A percentile compares a stretch with the other conserved stretches of the same genome.
Conservation (phyloP, 345 rosid species). For the Noccaea caerulescens region DNA sequence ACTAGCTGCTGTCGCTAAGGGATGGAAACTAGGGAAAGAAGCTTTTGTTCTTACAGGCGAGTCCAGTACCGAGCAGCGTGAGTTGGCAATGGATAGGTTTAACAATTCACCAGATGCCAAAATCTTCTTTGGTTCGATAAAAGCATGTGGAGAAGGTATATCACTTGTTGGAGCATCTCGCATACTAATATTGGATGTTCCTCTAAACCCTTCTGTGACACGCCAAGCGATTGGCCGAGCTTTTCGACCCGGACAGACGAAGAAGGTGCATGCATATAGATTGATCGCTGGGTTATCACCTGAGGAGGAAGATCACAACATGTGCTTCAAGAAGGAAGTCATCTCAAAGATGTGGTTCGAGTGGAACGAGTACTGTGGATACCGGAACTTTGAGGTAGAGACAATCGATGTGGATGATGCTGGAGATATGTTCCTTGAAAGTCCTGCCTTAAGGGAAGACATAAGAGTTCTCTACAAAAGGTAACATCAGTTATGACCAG, state of each 20-base stretch:
- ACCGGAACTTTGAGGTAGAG: slow-evolving; percentile 63
- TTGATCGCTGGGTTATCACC: slow-evolving; percentile 83
- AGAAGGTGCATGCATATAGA: slow-evolving; percentile 82
- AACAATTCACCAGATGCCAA: slow-evolving; percentile 77
- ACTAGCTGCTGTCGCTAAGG: slow-evolving; percentile 53
- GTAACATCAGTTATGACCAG: slow-evolving; percentile 44
- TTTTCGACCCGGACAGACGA: slow-evolving; percentile 86
- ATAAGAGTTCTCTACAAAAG: slow-evolving; percentile 68
- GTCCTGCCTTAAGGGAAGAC: slow-evolving; percentile 61
- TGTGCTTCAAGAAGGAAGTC: slow-evolving; percentile 84
- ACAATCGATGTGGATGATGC: slow-evolving; percentile 59
- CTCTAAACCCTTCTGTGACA: slow-evolving; percentile 93
- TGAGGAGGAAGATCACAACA: slow-evolving; percentile 76
- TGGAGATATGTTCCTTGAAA: slow-evolving; percentile 70
- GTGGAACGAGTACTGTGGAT: slow-evolving; percentile 84
- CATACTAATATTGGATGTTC: slow-evolving; percentile 81
- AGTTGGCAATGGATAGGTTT: slow-evolving; percentile 79
- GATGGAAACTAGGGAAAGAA: slow-evolving; percentile 72
- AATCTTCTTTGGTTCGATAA: slow-evolving; percentile 93
- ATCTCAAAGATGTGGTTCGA: slow-evolving; percentile 97
- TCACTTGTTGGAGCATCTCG: slow-evolving; percentile 97
- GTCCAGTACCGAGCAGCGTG: slow-evolving; percentile 70
- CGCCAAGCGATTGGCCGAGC: slow-evolving; percentile 96
- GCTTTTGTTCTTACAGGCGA: slow-evolving; percentile 80
- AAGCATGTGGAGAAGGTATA: slow-evolving; percentile 96